Percentiles rank a stretch among this genome's conserved stretches.
These are phyloP conservation scores for Magnolia sinica DNA, from an alignment of 164 flowering plant genomes.

Conservation along the genomic window DNA sequence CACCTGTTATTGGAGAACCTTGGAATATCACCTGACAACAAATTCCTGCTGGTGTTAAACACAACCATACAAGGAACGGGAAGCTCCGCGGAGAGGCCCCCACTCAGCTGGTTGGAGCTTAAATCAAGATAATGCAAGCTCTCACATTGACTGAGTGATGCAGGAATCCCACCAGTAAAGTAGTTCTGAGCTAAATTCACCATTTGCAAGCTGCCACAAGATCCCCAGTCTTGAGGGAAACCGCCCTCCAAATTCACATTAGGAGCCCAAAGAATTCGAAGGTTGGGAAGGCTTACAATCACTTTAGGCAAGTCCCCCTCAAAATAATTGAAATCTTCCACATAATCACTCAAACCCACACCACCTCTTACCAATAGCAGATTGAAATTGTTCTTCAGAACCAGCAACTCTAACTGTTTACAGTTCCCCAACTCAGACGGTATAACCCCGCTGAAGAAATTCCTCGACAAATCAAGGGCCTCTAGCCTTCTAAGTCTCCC, in stretches of 20 bases:
- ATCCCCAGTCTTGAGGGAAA: constrained; percentile 62
- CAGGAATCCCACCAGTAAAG: constrained; percentile 49
- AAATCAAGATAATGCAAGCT: constrained; percentile 61
- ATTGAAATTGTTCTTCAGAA: constrained; percentile 59
- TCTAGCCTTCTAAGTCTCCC: constrained; percentile 58
- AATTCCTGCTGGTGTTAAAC: constrained; percentile 69
- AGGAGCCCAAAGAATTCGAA: constrained; percentile 79
- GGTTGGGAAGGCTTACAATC: constrained; percentile 54
- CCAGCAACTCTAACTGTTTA: constrained; percentile 44
- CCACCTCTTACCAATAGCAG: constrained; percentile 16
- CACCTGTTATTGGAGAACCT: constrained; percentile 37
- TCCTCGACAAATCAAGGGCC: constrained; percentile 74
- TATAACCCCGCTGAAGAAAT: constrained; percentile 44
- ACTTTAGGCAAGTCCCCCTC: constrained; percentile 61
- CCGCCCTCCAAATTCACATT: constrained; percentile 58
- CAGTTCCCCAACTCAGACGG: constrained; percentile 53
- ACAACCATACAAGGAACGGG: constrained; percentile 62
- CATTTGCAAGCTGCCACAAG: constrained; percentile 71
- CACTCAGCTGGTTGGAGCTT: constrained; percentile 55
- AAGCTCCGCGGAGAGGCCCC: constrained; percentile 45
- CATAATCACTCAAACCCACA: constrained; percentile 11
- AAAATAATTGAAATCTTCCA: constrained; percentile 65
- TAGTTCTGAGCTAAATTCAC: constrained; percentile 64
- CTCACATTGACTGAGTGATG: constrained; percentile 38
- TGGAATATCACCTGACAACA: constrained; percentile 62